Conservation (phyloP, 1,284 basidiomycete species). For the Austroboletus niveus region DNA sequence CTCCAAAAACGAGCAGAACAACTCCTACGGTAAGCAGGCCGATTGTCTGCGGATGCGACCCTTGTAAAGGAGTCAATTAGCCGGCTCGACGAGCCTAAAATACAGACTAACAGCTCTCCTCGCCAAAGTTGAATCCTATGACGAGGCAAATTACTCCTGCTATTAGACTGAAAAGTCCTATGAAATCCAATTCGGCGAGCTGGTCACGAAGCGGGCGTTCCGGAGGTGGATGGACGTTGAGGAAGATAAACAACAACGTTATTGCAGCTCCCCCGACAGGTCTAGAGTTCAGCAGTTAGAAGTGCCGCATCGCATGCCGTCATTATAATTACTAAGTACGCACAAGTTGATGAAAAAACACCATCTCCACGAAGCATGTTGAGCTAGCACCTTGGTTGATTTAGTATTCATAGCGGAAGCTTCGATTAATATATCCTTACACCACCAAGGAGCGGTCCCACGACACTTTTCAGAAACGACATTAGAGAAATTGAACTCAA, state of each 20-base stretch:
- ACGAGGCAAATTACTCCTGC: constrained; percentile 75
- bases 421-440: constrained; percentile 38
- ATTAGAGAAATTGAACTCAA: not conserved
- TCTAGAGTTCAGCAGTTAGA: no score
- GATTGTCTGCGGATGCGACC: constrained; percentile 56
- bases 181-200: constrained; percentile 70
- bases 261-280: no score
- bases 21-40: constrained; percentile 66
- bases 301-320: no score
- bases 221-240: constrained; percentile 78
- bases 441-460: constrained; percentile 75
- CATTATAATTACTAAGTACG: constrained; percentile 56
- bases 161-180: constrained; percentile 72
- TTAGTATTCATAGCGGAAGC: not conserved
- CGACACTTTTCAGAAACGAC: constrained; percentile 46
- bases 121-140: constrained; percentile 80
- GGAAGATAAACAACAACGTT: constrained; percentile 47
- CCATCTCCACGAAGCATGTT: constrained; percentile 77
- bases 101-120: constrained; percentile 56
- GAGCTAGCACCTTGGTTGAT: constrained; percentile 54
- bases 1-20: constrained; percentile 53
- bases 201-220: constrained; percentile 59
- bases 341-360: constrained; percentile 77
- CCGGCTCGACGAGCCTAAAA: not conserved
- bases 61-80: constrained; percentile 14